These are phyloP conservation scores for Alternaria brassicicola DNA, from an alignment of 2,329 filamentous ascomycete genomes.

Conservation along the genomic window DNA sequence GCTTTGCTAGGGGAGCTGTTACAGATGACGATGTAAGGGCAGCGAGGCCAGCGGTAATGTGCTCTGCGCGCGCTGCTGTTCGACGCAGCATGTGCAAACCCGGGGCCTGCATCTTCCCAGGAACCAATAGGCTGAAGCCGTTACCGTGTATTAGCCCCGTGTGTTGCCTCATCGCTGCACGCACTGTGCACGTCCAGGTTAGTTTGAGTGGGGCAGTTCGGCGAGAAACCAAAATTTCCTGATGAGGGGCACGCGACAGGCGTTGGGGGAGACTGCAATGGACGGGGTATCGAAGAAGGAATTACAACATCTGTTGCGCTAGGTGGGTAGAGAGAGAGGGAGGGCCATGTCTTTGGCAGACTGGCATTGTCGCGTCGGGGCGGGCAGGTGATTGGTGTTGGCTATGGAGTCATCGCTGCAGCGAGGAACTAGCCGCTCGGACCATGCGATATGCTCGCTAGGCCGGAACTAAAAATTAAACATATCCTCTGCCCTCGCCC, in stretches of 20 bases:
- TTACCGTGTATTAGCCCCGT: conserved; percentile 30
- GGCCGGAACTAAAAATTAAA: conserved; percentile 32
- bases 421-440: conserved; percentile 21
- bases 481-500: conserved; percentile 34
- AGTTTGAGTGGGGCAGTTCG: conserved; percentile 41
- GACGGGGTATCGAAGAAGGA: background rate
- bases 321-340: background rate
- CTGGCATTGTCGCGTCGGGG: conserved; percentile 17
- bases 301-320: conserved; percentile 5
- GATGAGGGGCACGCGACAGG: conserved; percentile 35
- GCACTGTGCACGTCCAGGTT: conserved; percentile 30
- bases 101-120: conserved; percentile 31
- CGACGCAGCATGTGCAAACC: conserved; percentile 30
- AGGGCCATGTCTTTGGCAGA: conserved; percentile 7
- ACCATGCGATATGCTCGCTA: conserved; percentile 30
- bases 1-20: conserved; percentile 21
- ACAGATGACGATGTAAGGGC: conserved; percentile 26
- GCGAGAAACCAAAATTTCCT: conserved; percentile 23
- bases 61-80: conserved; percentile 34
- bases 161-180: conserved; percentile 40
- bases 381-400: conserved; percentile 16
- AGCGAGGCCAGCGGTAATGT: conserved; percentile 19
- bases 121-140: conserved; percentile 34
- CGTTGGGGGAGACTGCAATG: conserved; percentile 4
- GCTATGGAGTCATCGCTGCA: conserved; percentile 31